Evolutionary conservation across 192 early-diverging fungal species (phyloP).

Genomic region (Glomus cerebriforme): DNA sequence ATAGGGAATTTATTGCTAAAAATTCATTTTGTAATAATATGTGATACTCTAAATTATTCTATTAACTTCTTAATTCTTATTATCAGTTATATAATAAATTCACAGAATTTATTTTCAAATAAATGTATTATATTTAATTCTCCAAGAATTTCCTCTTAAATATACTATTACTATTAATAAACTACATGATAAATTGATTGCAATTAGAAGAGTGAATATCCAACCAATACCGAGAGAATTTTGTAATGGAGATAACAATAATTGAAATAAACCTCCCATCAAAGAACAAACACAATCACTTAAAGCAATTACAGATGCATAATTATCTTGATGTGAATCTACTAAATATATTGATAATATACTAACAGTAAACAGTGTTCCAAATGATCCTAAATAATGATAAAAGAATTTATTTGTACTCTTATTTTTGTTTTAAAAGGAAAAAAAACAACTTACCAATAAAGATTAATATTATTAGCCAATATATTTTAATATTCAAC

Average conservation of each 20-base stretch:
- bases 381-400: neutral
- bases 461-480: conserved; percentile 31
- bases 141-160: conserved; percentile 12
- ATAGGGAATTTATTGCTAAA: no score
- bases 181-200: neutral
- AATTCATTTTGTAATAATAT: no score
- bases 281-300: neutral
- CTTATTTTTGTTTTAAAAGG: no score
- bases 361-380: neutral
- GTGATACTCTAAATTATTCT: no score
- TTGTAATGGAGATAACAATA: neutral
- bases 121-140: conserved; percentile 25
- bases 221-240: conserved; percentile 3
- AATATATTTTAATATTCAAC: conserved; percentile 10
- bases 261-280: neutral
- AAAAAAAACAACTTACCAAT: neutral
- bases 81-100: no score
- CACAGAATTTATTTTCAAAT: no score
- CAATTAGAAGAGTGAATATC: neutral
- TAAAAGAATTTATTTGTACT: no score
- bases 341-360: neutral
- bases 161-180: neutral
- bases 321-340: neutral
- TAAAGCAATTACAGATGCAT: conserved; percentile 1
- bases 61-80: no score